Conservation (phyloP, 768 basidiomycete species). For the Piloderma croceum region DNA sequence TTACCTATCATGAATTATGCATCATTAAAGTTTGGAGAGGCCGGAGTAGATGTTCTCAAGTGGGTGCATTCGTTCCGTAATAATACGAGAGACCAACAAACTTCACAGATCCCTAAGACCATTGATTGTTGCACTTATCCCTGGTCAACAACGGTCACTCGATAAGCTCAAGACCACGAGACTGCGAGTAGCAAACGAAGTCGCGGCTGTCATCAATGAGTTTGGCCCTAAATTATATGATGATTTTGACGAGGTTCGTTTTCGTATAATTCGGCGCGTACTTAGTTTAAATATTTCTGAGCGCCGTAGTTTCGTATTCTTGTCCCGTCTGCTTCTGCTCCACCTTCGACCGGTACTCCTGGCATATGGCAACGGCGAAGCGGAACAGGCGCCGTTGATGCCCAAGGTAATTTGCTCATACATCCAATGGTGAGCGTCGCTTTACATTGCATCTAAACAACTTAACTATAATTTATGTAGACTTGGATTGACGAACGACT, state of each 20-base stretch:
- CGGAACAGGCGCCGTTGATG: constrained; percentile 76
- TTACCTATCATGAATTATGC: constrained; percentile 89
- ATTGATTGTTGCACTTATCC: constrained; percentile 78
- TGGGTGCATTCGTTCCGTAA: constrained; percentile 34
- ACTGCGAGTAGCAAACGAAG: constrained; percentile 72
- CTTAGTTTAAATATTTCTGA: constrained; percentile 7
- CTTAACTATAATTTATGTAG: constrained; percentile 26
- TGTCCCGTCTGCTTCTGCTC: constrained; percentile 77
- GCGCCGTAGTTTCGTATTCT: constrained; percentile 66
- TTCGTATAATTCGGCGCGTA: constrained; percentile 3
- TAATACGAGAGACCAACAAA: constrained; percentile 4
- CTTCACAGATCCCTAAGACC: constrained; percentile 79
- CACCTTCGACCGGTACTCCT: constrained; percentile 69
- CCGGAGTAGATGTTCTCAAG: constrained; percentile 96
- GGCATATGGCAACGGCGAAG: constrained; percentile 80
- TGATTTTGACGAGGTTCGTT: constrained; percentile 74
- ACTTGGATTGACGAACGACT: constrained; percentile 92
- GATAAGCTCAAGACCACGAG: constrained; percentile 72
- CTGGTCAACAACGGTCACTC: constrained; percentile 80
- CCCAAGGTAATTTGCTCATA: constrained; percentile 75
- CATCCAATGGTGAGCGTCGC: constrained; percentile 76
- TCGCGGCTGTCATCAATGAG: constrained; percentile 78
- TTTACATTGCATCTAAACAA: constrained; percentile 18
- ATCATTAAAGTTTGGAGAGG: constrained; percentile 95
- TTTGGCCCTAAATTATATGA: constrained; percentile 84